Base-by-base conservation (phyloP, 805 yeast genomes). In the Saturnispora diversa region DNA sequence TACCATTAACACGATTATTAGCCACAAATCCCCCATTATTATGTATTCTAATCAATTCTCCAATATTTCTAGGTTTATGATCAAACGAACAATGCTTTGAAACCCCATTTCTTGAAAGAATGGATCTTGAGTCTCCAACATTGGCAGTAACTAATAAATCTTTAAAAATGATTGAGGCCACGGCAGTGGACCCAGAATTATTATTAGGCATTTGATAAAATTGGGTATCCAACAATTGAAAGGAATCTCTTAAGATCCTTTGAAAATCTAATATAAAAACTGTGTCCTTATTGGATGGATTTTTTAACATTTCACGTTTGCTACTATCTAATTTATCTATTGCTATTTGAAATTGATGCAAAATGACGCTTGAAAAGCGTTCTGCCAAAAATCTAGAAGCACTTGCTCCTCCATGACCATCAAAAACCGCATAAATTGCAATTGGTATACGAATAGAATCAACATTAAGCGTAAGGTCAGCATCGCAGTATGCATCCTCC, bases 381-480 rank as follows among this genome's bases (percentile, higher is more conserved):
- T 64, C 64, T 31, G 77, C 66, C 4, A 82, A 58, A 46, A 63
- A 73, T 26, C 66, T 67, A 1, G 88, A 77, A 17, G 82, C 69
- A 20, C 70, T 69, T 5, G 70, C 65, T 12, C 90, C 88, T 2
- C 94, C 94, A 56, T 83, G 94, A 2, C 94, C 94, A 58, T 83
- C 94, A 58, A 80, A 83, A 2, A 83, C 82, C 0, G 81, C 86
- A 56, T 78, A 80, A 3, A 82, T 68, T 42, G 67, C 65, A 10
- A 58, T 35, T 31, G 28, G 29, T 8, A 21, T 26, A 6, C 13
- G 25, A 3, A 37, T 38, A 11, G 26, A 15, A 8, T 43, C 35
- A 17, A 24, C 35, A 24, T 11, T 31, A 7, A 39, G 28, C 3
- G 39, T 32, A 7, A 35, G 38, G n/a, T 58, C 53, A 30, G 68